These are phyloP conservation scores for Mycosphaerella arachidis DNA, from an alignment of 2,329 filamentous ascomycete genomes.

Conservation along the genomic window DNA sequence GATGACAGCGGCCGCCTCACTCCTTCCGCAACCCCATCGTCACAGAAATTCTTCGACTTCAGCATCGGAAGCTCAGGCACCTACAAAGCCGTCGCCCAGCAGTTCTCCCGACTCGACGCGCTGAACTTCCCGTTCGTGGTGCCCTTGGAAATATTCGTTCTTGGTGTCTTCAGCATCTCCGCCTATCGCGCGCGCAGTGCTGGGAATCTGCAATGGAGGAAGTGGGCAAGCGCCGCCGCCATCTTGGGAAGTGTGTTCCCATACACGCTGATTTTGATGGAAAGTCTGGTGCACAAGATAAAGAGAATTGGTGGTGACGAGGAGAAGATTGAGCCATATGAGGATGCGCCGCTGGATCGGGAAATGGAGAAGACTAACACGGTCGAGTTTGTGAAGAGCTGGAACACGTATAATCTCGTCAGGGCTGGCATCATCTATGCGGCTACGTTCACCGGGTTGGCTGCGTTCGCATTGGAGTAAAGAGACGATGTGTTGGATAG, in stretches of 20 bases:
- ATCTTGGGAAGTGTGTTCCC: conserved; percentile 23
- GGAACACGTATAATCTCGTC: conserved; percentile 19
- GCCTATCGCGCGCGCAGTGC: conserved; percentile 17
- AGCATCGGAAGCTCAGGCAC: conserved; percentile 18
- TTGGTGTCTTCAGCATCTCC: conserved; percentile 20
- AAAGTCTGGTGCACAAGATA: conserved; percentile 26
- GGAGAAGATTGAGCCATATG: conserved; percentile 29
- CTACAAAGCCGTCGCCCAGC: conserved; percentile 27
- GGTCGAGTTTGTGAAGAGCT: conserved; percentile 25
- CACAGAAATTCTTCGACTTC: conserved; percentile 13
- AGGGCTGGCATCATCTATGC: conserved; percentile 17
- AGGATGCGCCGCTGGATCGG: conserved; percentile 28
- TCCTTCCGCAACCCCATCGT: conserved; percentile 16
- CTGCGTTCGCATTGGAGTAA: conserved; percentile 12
- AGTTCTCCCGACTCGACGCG: conserved; percentile 24
- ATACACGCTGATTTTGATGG: conserved; percentile 23
- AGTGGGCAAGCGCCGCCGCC: conserved; percentile 23
- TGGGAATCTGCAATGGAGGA: conserved; percentile 10
- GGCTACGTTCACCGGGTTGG: conserved; percentile 17
- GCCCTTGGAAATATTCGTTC: conserved; percentile 22
- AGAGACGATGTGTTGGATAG: neutral
- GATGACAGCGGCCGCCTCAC: conserved; percentile 19
- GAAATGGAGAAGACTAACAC: conserved; percentile 28
- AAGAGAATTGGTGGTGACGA: conserved; percentile 25
- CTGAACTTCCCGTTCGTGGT: conserved; percentile 21